Conservation (phyloP, 257 asterid genomes). For the Primulina eburnea region DNA sequence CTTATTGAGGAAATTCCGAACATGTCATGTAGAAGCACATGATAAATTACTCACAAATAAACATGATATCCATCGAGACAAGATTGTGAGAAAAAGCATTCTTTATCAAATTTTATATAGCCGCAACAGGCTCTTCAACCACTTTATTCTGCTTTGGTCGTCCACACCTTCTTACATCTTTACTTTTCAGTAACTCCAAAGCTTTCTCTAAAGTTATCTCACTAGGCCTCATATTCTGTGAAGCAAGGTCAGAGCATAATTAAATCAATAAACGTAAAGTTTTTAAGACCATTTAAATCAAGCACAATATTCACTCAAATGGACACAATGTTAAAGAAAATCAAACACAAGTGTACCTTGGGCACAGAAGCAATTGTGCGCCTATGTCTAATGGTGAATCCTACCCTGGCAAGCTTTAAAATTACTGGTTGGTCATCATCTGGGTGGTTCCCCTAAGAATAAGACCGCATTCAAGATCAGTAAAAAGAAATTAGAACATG, state of each 20-base stretch:
- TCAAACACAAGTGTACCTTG: conserved; percentile 42
- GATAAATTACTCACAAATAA: not conserved
- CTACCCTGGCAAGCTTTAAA: conserved; percentile 53
- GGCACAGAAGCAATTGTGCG: conserved; percentile 68
- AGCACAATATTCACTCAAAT: not conserved
- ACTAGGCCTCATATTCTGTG: conserved; percentile 53
- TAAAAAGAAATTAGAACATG: conserved; percentile 20
- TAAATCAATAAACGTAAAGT: conserved; percentile 2
- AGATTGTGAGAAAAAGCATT: not conserved
- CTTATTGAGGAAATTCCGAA: not conserved
- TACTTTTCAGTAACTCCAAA: conserved; percentile 52
- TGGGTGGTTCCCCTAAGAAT: conserved; percentile 78
- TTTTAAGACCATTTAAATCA: conserved; percentile 1
- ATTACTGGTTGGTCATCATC: conserved; percentile 58
- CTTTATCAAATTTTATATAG: conserved; percentile 20
- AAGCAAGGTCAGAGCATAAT: not conserved
- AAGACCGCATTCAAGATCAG: conserved; percentile 22
- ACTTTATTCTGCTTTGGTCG: conserved; percentile 48
- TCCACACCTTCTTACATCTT: conserved; percentile 56
- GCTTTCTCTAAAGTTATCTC: conserved; percentile 73
- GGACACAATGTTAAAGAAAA: not conserved
- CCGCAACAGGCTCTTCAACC: conserved; percentile 39
- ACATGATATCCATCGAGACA: not conserved
- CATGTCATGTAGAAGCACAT: not conserved
- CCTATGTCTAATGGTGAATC: conserved; percentile 65